phyloP scores from a whole-genome alignment of 208 protist genomes.

The Porcisia deanei region DNA sequence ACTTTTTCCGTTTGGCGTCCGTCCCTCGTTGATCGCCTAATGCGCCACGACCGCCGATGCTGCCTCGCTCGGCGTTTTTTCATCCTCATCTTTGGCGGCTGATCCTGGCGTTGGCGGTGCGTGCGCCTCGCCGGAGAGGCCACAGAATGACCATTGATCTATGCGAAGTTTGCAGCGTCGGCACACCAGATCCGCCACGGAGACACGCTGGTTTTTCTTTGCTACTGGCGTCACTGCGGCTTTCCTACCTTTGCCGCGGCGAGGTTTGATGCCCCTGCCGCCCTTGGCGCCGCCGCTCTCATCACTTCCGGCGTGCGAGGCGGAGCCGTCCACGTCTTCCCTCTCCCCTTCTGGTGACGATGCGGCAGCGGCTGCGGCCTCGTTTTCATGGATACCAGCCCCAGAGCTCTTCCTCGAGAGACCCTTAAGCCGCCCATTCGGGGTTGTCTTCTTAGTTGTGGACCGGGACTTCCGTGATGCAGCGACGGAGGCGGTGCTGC shows the following conservation, averaged over 20 bases:
- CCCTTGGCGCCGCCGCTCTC: neutral
- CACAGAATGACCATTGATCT: slow-evolving; percentile 68
- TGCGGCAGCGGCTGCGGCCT: neutral
- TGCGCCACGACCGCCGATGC: neutral
- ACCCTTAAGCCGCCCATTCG: neutral
- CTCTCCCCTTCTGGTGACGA: neutral
- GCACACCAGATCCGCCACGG: slow-evolving; percentile 32
- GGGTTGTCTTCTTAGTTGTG: neutral
- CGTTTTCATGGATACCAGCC: neutral
- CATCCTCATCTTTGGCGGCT: neutral
- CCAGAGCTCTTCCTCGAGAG: neutral
- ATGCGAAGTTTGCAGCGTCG: slow-evolving; percentile 44
- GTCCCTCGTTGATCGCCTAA: neutral
- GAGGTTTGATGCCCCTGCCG: neutral
- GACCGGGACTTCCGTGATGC: neutral
- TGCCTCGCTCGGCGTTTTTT: neutral
- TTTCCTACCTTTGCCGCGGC: neutral
- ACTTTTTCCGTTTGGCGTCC: neutral
- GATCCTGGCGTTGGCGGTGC: slow-evolving; percentile 6
- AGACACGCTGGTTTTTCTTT: slow-evolving; percentile 4
- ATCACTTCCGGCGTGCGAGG: slow-evolving; percentile 3
- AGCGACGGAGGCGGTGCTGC: neutral
- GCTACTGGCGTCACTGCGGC: neutral
- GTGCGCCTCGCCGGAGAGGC: slow-evolving; percentile 55
- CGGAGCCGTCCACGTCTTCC: slow-evolving; percentile 4